phyloP scores from a whole-genome alignment of 2,329 filamentous ascomycete genomes.

The Grosmannia huntii region DNA sequence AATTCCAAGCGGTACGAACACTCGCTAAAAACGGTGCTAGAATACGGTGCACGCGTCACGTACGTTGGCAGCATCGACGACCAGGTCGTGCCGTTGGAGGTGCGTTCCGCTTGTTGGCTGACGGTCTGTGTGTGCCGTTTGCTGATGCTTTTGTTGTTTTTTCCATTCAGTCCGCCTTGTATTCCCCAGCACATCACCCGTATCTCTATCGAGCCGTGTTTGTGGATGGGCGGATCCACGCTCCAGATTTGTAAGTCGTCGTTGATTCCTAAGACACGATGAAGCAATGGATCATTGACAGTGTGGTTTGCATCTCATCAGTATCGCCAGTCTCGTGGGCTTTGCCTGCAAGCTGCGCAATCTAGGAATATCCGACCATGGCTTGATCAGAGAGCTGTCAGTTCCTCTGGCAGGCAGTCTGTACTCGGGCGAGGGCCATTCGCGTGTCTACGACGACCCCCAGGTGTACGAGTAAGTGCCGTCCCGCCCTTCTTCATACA shows the following conservation, averaged over 20 bases:
- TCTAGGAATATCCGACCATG: constrained; percentile 83
- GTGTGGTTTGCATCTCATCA: constrained; percentile 14
- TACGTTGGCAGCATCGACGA: constrained; percentile 95
- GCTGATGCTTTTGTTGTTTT: not conserved
- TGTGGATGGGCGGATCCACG: constrained; percentile 82
- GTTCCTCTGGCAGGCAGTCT: constrained; percentile 79
- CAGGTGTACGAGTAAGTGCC: constrained; percentile 54
- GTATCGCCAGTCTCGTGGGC: constrained; percentile 77
- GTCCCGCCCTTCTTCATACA: not conserved
- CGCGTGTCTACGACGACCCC: constrained; percentile 79
- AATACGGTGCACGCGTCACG: constrained; percentile 69
- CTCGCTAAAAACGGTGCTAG: constrained; percentile 60
- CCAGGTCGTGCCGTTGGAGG: constrained; percentile 86
- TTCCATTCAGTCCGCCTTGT: constrained; percentile 70
- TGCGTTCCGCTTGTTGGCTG: constrained; percentile 20
- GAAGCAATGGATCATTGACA: not conserved
- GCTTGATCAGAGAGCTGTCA: constrained; percentile 80
- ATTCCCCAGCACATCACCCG: constrained; percentile 74
- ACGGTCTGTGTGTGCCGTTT: not conserved
- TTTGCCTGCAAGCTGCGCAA: constrained; percentile 92
- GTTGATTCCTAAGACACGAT: no score
- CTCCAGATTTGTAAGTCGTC: constrained; percentile 63
- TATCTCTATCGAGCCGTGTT: constrained; percentile 95
- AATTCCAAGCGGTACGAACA: constrained; percentile 73
- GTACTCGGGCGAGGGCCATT: constrained; percentile 87